Evolutionary conservation across 805 yeast genomes (phyloP).

Genomic region (Wickerhamiella vanderwaltii): DNA sequence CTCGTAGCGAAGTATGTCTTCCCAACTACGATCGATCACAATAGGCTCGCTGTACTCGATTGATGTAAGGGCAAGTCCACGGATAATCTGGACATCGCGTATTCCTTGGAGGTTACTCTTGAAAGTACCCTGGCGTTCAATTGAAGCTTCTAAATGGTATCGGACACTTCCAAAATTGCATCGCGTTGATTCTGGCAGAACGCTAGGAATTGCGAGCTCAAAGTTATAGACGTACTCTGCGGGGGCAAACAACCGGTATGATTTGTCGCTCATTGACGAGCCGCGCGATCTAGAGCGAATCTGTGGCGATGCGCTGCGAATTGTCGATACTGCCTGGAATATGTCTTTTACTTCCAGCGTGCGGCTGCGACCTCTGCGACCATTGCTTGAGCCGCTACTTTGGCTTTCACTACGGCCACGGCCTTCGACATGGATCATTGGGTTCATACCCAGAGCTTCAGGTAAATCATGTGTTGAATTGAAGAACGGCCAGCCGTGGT

Average conservation of each 20-base stretch:
- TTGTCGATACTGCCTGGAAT: constrained; percentile 5
- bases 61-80: constrained; percentile 67
- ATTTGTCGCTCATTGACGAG: constrained; percentile 20
- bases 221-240: constrained; percentile 91
- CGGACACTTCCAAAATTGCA: constrained; percentile 73
- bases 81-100: constrained; percentile 50
- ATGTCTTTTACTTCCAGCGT: constrained; percentile 10
- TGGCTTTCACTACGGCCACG: background rate
- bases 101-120: constrained; percentile 59
- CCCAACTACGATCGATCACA: constrained; percentile 86
- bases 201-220: constrained; percentile 75
- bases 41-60: constrained; percentile 90
- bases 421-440: constrained; percentile 10
- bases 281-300: constrained; percentile 6
- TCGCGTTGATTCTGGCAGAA: constrained; percentile 65
- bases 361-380: constrained; percentile 4
- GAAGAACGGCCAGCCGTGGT: constrained; percentile 89
- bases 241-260: constrained; percentile 48
- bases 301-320: constrained; percentile 7
- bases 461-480: constrained; percentile 25
- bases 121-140: constrained; percentile 77
- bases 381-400: no score
- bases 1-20: constrained; percentile 78
- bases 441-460: constrained; percentile 11
- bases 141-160: constrained; percentile 54